These are phyloP conservation scores for Xylogone sp. DNA, from an alignment of 2,329 filamentous ascomycete genomes.

Conservation along the genomic window DNA sequence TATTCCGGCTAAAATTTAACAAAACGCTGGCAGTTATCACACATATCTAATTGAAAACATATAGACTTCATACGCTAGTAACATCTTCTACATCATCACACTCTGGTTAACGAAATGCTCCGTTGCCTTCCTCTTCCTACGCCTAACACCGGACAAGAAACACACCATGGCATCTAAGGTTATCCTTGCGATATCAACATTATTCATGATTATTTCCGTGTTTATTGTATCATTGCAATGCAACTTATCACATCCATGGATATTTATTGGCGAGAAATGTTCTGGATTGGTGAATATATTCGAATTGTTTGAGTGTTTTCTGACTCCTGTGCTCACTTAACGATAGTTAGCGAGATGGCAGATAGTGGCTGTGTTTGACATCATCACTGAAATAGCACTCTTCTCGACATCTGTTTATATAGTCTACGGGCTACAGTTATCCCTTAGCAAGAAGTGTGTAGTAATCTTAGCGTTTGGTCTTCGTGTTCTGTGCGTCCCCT, in stretches of 20 bases:
- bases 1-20: too few species aligned
- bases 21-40: neutral
- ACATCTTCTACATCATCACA: conserved; percentile 38
- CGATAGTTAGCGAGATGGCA: conserved; percentile 34
- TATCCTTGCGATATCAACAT: conserved; percentile 31
- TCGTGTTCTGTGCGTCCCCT: conserved; percentile 35
- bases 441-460: conserved; percentile 31
- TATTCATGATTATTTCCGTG: conserved; percentile 35
- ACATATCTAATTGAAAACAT: neutral
- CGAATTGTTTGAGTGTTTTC: neutral
- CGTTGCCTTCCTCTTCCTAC: conserved; percentile 38
- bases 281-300: conserved; percentile 25
- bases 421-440: conserved; percentile 35
- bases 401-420: conserved; percentile 33
- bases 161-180: conserved; percentile 33
- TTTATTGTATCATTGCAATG: conserved; percentile 38
- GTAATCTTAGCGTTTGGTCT: conserved; percentile 37
- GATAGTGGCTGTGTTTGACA: conserved; percentile 34
- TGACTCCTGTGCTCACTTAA: neutral
- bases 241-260: conserved; percentile 33
- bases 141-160: conserved; percentile 37
- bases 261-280: conserved; percentile 27
- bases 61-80: conserved; percentile 33
- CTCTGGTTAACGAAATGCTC: conserved; percentile 40
- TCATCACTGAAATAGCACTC: conserved; percentile 34